Base-by-base conservation (phyloP, 2,329 filamentous ascomycete species). In the Cytospora piceicola region DNA sequence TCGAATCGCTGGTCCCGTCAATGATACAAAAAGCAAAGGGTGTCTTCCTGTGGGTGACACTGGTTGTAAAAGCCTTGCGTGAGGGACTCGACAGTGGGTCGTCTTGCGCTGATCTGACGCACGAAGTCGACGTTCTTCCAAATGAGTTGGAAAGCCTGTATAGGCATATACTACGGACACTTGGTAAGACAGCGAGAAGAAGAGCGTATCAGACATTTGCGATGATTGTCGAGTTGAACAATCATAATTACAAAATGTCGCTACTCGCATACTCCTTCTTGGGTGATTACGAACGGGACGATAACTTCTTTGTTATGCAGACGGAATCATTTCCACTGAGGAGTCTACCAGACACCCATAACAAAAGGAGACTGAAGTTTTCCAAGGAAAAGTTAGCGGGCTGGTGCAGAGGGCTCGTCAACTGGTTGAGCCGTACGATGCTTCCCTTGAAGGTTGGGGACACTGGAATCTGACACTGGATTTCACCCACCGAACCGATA, bases 11-110 rank as follows among this genome's bases (percentile, higher is more conserved):
- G n/a, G 51, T 61, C 22, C 42, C 49, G 9, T 54, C 30, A 24
- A 61, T 61, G 2, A 61, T 61, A 46, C 14, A 36, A 8, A 61
- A 61, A 32, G 58, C 58, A 7, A 29, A 54, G 20, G 58, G 58
- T 7, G 58, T 61, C 17, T 61, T 61, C 49, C n/a, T 61, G 22
- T 61, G 58, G 58, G 58, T 61, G 8, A 49, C 58, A 30, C 58
- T 61, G 11, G 58, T 61, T 2, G 49, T 61, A 0, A 61, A 61
- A 36, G 54, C 58, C n/a, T 14, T 61, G 24, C 36, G 58, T 5
- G 58, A 61, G 34, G 58, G 58, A 1, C 58, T 61, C 17, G 58
- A 54, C 20, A 54, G 39, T 7, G 58, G 58, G 1, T 3, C n/a
- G 24, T 42, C 58, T 7, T 61, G 58, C 24, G n/a, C 24, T 30